Evolutionary conservation across 2,329 filamentous ascomycete genomes (phyloP), one percentile per base, ranked within the genome.

Genomic region (Teratosphaeriaceae sp.): DNA sequence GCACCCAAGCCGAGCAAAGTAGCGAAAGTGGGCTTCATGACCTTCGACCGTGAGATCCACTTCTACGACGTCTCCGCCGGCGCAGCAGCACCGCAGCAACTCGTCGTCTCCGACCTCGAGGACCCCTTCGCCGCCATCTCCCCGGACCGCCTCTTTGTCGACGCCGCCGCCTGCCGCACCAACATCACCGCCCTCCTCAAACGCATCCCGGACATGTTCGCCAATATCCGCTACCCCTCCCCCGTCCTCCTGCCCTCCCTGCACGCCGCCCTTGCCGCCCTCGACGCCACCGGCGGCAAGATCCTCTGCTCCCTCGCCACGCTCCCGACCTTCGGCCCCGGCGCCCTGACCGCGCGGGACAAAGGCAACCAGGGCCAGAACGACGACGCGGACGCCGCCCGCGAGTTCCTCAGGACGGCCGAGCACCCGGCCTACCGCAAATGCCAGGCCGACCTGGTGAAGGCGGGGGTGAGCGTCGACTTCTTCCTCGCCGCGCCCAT

Each of bases 71-170:
- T 95, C 56, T 88, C 82, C 58, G 67, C 88, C 27, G 76, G 76
- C 30, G 72, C 96, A 31, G 84, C 92, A 43, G 82, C 88, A 66
- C 88, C 92, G 8, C 92, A 98, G 61, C 96, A 98, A 88, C 80
- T 98, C 73, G 89, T 98, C 39, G 95, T 98, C 87, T 86, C 92
- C 3, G 92, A 98, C 61, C 77, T 98, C 38, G 89, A 97, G 57
- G 92, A 98, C 53, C 92, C 92, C 0, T 98, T 98, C 62, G 81
- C 97, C 13, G 89, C 92, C 2, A 73, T 98, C 15, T 88, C 85
- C 50, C 40, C 49, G 2, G 85, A 94, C 45, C 89, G 90, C 13
- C 74, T 98, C 8, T 97, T 97, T 63, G 90, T 97, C 13, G 90
- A 98, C 63, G 88, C 92, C 1, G 82, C 88, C 55, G 87, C 95